These are phyloP conservation scores for Hymenoscyphus linearis DNA, from an alignment of 2,329 filamentous ascomycete genomes.

Conservation along the genomic window DNA sequence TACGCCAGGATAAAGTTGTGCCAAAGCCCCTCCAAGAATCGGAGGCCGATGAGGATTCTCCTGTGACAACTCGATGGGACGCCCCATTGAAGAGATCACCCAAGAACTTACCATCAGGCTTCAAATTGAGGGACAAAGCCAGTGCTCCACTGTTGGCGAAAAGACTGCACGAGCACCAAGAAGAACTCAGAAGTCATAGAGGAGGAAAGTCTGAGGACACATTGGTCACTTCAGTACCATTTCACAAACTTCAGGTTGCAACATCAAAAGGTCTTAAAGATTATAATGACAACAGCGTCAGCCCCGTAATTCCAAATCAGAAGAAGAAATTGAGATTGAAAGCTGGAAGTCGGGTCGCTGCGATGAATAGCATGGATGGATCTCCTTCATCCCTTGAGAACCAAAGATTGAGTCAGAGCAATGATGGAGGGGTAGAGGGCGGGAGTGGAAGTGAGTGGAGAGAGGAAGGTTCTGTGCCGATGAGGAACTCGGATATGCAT, in stretches of 20 bases:
- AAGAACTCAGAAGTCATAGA: constrained; percentile 12
- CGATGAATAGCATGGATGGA: not conserved
- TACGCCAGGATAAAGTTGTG: not conserved
- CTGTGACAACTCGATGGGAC: constrained; percentile 1
- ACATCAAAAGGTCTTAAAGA: not conserved
- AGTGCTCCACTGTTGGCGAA: constrained; percentile 12
- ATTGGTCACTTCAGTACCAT: not conserved
- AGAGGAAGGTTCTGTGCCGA: not conserved
- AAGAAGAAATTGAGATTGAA: constrained; percentile 1
- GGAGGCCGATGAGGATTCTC: not conserved
- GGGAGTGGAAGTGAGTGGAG: not conserved
- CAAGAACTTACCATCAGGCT: constrained; percentile 1
- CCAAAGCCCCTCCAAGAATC: not conserved
- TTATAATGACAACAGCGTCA: not conserved
- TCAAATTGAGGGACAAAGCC: constrained; percentile 6
- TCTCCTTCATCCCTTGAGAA: not conserved
- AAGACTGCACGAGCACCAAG: constrained; percentile 13
- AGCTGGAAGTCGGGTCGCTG: not conserved
- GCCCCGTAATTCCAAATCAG: not conserved
- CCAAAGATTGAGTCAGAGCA: not conserved
- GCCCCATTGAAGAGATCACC: constrained; percentile 11
- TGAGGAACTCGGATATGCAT: constrained; percentile 12
- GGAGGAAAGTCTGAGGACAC: constrained; percentile 7
- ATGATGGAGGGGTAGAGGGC: not conserved
- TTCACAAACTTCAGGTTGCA: not conserved